phyloP scores from a whole-genome alignment of 2,329 filamentous ascomycete genomes.

The Neoarthrinium moseri region DNA sequence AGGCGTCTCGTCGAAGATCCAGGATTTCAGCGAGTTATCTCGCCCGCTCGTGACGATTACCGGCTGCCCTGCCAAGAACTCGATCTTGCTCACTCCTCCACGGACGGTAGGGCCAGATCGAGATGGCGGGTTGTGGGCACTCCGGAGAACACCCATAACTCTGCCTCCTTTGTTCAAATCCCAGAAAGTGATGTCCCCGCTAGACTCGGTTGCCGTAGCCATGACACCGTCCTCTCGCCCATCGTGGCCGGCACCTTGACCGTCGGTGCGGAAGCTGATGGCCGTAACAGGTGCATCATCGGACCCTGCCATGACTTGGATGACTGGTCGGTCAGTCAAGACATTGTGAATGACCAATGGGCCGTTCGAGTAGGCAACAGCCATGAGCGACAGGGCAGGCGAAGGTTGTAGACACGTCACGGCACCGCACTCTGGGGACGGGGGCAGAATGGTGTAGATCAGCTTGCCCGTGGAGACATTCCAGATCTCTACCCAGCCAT shows the following conservation, averaged over 20 bases:
- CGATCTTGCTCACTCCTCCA: constrained; percentile 81
- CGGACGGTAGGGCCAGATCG: constrained; percentile 53
- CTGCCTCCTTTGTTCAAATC: constrained; percentile 88
- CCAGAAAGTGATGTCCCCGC: constrained; percentile 93
- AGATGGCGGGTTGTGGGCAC: constrained; percentile 79
- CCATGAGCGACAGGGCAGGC: constrained; percentile 80
- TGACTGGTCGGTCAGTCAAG: constrained; percentile 69
- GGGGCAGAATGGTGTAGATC: constrained; percentile 84
- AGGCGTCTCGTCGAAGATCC: constrained; percentile 92
- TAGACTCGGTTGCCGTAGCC: constrained; percentile 79
- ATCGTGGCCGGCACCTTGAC: constrained; percentile 82
- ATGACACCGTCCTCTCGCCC: constrained; percentile 86
- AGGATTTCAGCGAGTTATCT: constrained; percentile 92
- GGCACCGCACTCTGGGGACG: constrained; percentile 67
- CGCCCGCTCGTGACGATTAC: constrained; percentile 86
- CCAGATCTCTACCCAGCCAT: constrained; percentile 95
- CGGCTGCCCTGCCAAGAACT: constrained; percentile 87
- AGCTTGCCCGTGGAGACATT: constrained; percentile 91
- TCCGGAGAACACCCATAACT: constrained; percentile 81
- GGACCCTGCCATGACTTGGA: constrained; percentile 67
- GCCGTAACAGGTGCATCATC: constrained; percentile 69
- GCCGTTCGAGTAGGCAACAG: constrained; percentile 82
- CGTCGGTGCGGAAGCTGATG: constrained; percentile 89
- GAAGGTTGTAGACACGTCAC: constrained; percentile 87
- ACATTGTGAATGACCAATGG: constrained; percentile 80